Evolutionary conservation across 208 protist species (phyloP).

Genomic region (Leishmania tarentolae): DNA sequence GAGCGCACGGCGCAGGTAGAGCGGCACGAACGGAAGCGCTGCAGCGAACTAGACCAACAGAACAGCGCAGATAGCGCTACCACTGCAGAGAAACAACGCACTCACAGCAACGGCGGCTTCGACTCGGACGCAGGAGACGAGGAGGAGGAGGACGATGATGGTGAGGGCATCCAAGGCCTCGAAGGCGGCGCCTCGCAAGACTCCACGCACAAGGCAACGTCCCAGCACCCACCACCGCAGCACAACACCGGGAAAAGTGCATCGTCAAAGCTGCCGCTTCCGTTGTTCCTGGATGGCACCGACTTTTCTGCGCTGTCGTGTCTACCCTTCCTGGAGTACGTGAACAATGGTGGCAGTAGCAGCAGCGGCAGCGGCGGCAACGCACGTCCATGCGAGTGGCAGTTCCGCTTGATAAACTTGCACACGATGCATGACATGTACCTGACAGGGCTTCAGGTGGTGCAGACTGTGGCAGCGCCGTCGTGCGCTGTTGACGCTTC

Average conservation of each 20-base stretch:
- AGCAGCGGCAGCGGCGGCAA: not conserved
- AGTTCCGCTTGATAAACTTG: constrained; percentile 16
- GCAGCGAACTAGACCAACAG: not conserved
- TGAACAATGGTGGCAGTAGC: not conserved
- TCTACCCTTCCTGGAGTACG: constrained; percentile 17
- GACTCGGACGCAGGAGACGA: constrained; percentile 7
- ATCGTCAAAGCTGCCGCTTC: constrained; percentile 1
- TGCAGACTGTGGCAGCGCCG: not conserved
- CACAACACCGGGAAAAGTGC: not conserved
- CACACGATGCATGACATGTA: constrained; percentile 14
- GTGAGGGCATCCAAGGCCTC: not conserved
- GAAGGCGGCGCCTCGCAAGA: not conserved
- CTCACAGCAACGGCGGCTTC: not conserved
- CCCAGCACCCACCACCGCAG: not conserved
- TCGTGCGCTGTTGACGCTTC: not conserved
- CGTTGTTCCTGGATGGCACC: constrained; percentile 20
- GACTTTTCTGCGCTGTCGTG: constrained; percentile 3
- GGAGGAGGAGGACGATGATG: not conserved
- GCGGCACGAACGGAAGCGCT: constrained; percentile 11
- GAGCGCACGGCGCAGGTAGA: constrained; percentile 15
- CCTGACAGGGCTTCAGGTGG: constrained; percentile 14
- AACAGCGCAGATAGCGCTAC: not conserved
- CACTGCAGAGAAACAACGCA: not conserved
- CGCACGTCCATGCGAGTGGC: constrained; percentile 1
- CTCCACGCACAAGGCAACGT: not conserved